Evolutionary conservation across 768 basidiomycete genomes (phyloP).

Genomic region (Auriculariales sp.): DNA sequence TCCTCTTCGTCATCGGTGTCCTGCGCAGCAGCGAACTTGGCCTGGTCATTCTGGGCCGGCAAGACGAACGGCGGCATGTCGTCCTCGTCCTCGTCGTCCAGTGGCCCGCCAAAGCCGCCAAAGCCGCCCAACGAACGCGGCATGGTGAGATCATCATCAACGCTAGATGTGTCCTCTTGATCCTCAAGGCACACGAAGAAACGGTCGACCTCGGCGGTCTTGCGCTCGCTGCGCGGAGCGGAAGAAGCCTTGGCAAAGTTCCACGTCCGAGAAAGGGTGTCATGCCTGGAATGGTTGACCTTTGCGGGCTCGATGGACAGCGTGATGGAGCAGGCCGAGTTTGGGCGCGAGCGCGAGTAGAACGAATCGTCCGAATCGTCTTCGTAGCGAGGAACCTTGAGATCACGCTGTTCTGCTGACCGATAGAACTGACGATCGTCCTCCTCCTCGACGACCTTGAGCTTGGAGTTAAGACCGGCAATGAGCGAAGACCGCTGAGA

Average conservation of each 20-base stretch:
- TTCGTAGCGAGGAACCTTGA: conserved; percentile 16
- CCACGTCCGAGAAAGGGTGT: conserved; percentile 53
- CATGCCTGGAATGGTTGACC: conserved; percentile 18
- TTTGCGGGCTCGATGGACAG: conserved; percentile 15
- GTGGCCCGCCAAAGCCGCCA: conserved; percentile 29
- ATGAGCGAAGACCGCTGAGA: conserved; percentile 16
- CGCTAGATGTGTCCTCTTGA: conserved; percentile 33
- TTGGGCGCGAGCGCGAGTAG: conserved; percentile 13
- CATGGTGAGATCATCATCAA: conserved; percentile 22
- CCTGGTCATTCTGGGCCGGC: conserved; percentile 22
- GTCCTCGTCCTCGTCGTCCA: conserved; percentile 35
- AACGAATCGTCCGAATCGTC: conserved; percentile 28
- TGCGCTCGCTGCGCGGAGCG: conserved; percentile 10
- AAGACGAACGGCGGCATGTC: conserved; percentile 33
- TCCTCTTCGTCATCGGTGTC: conserved; percentile 27
- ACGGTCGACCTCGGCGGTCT: conserved; percentile 41
- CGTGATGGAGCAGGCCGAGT: conserved; percentile 13
- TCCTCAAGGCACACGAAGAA: conserved; percentile 61
- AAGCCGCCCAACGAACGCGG: conserved; percentile 34
- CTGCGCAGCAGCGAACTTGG: conserved; percentile 17
- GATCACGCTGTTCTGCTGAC: conserved; percentile 45
- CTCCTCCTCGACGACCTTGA: conserved; percentile 6
- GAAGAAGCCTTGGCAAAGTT: conserved; percentile 27
- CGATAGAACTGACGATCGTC: conserved; percentile 13
- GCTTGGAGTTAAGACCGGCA: conserved; percentile 1